Base-by-base conservation (phyloP, 2,329 filamentous ascomycete species). In the Paradendryphiella salina region DNA sequence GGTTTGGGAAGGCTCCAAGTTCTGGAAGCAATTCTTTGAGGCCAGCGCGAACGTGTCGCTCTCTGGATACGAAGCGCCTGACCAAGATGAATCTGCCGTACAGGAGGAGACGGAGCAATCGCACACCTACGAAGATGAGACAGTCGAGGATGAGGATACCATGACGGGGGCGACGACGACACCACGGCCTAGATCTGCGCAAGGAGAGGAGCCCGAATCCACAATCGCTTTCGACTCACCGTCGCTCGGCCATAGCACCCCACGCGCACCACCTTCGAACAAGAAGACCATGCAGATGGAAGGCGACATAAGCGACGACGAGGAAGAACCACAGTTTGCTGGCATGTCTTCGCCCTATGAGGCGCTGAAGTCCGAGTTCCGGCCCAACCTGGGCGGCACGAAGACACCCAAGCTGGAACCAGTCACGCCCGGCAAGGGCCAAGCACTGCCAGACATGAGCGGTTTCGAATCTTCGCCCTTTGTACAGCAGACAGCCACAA, bases 11-110 rank as follows among this genome's bases (percentile, higher is more conserved):
- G 91, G 92, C 17, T 96, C 93, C 46, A 96, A 96, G 89, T 99
- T 99, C 76, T 99, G 94, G 94, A 99, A 99, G 76, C 92, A 97
- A 78, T 99, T 99, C 79, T 99, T 99, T 75, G 94, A 99, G 76
- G 91, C 94, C 29, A 96, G 92, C 39, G 94, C 94, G 71, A 97
- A 99, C 67, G 93, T 99, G 20, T 96, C 93, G 9, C 82, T 99
- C 9, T 96, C 91, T 0, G 91, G 92, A 21, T 96, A 99, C 73
- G 93, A 96, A 70, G 92, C 96, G 68, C 80, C 85, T 17, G 84
- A 84, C 11, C 72, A 73, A 5, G 77, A 79, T 20, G 85, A 88
- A n/a, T 76, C 80, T 42, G 77, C 74, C 13, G 79, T 77, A 0
- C 75, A 81, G 11, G 67, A 75, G 21, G 70, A 73, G 20, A 71